Evolutionary conservation across 73 alveolate species (phyloP), one percentile per base, ranked within the genome.

Genomic region (Breviolum minutum): DNA sequence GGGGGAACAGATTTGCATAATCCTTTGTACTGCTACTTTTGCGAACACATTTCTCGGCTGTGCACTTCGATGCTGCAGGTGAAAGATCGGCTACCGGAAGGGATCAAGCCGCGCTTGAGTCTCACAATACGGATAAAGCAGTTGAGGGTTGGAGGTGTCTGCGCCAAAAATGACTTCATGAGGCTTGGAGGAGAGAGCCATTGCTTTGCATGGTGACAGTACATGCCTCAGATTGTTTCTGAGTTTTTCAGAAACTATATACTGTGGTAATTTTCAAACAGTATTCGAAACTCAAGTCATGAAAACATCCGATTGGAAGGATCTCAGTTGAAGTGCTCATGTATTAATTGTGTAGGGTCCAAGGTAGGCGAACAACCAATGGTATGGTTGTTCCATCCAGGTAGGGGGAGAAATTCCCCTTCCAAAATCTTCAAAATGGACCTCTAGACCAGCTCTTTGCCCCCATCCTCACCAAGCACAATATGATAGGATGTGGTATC

Each of bases 61-160:
- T 40, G 3, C 54, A 40, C 54, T 40, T 40, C 54, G 54, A 22
- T 19, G 24, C 16, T 13, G 92, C 92, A 83, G 92, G 92, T 83
- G 76, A 83, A 62, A 61, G 92, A 83, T 61, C 73, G 92, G 92
- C 92, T 83, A 54, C 92, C 92, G 9, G 92, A 83, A 8, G 76
- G 32, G 16, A 26, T 83, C 60, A 83, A 83, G 61, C 60, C 60
- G 26, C 92, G 92, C 32, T 17, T 24, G n/a, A 60, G 61, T 8
- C 92, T 61, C 76, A 62, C 77, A 22, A 68, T n/a, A 68, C 1
- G 24, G 77, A 68, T 68, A 68, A 68, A 48, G 90, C 71, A 81
- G 63, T 27, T 8, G 24, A 27, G 29, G 14, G 29, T 79, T 27
- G 64, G 87, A 62, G 24, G 77, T 68, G 77, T 68, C 77, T 17